Percentiles rank a stretch among this genome's conserved stretches.
Evolutionary conservation across 441 rosid genomes (phyloP).

Genomic region (Melastoma candidum): DNA sequence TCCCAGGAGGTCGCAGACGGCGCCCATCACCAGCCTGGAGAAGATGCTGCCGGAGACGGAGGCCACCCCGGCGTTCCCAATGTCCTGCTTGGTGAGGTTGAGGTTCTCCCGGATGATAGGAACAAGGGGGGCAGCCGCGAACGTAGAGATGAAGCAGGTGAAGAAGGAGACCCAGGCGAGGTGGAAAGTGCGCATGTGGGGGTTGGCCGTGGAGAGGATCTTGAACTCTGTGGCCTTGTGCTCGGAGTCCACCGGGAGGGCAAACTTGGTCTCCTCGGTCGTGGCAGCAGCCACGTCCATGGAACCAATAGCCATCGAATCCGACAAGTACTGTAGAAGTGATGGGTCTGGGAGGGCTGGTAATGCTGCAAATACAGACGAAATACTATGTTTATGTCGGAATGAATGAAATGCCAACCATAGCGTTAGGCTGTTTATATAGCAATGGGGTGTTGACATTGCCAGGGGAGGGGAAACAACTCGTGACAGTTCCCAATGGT

Average conservation of each 20-base stretch:
- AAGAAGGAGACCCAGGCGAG: conserved; percentile 81
- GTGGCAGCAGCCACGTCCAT: conserved; percentile 6
- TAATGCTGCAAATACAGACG: too few species aligned
- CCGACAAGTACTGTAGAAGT: too few species aligned
- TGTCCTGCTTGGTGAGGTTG: conserved; percentile 43
- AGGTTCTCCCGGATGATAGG: conserved; percentile 75
- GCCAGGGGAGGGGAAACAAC: background rate
- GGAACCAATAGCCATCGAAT: too few species aligned
- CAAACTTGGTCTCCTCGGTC: conserved; percentile 53
- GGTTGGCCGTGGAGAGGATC: conserved; percentile 51
- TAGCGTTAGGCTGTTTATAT: too few species aligned
- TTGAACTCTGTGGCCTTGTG: conserved; percentile 73
- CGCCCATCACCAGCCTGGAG: conserved; percentile 86
- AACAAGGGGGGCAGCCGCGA: conserved; percentile 83
- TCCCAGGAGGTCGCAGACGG: conserved; percentile 60
- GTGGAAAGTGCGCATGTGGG: conserved; percentile 78
- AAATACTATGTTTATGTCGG: too few species aligned
- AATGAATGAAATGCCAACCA: too few species aligned
- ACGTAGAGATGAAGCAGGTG: conserved; percentile 67
- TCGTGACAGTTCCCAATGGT: conserved; percentile 45
- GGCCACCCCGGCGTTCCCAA: conserved; percentile 82
- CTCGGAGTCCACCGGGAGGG: conserved; percentile 64
- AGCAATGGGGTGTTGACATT: background rate
- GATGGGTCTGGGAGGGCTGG: too few species aligned
- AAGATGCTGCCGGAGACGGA: conserved; percentile 79